Conservation (phyloP, 257 asterid genomes). For the Solanum etuberosum region DNA sequence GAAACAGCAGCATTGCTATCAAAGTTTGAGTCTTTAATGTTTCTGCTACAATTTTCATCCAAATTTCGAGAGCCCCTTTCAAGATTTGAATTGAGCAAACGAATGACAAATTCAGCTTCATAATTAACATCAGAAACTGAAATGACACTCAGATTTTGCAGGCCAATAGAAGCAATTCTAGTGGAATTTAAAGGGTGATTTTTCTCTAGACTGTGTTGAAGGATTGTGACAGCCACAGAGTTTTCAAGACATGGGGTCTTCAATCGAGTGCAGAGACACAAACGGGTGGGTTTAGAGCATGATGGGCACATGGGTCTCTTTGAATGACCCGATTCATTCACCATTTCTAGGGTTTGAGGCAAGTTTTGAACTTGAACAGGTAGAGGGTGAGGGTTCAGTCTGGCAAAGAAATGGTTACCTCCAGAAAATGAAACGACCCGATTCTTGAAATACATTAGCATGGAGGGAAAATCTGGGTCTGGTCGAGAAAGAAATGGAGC, state of each 20-base stretch:
- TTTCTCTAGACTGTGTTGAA: conserved; percentile 68
- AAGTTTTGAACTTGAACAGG: background rate
- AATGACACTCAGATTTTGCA: conserved; percentile 30
- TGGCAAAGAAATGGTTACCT: conserved; percentile 3
- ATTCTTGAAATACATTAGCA: background rate
- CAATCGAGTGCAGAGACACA: conserved; percentile 67
- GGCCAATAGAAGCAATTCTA: conserved; percentile 59
- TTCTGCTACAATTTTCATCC: conserved; percentile 19
- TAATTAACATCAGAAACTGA: conserved; percentile 58
- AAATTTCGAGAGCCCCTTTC: background rate
- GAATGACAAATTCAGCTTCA: conserved; percentile 40
- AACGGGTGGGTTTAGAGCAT: conserved; percentile 58
- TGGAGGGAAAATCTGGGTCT: background rate
- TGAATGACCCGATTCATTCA: conserved; percentile 24
- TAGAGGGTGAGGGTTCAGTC: conserved; percentile 12
- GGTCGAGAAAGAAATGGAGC: background rate
- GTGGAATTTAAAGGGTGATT: conserved; percentile 79
- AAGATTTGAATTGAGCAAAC: conserved; percentile 5
- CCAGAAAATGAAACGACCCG: background rate
- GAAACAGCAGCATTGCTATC: background rate
- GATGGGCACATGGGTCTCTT: conserved; percentile 62
- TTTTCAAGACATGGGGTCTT: conserved; percentile 36
- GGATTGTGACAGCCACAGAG: conserved; percentile 60
- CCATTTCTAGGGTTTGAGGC: conserved; percentile 31
- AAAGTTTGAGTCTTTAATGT: conserved; percentile 13